Percentiles rank a stretch among this genome's conserved stretches.
Evolutionary conservation across 768 basidiomycete species (phyloP).

Genomic region (Leccinellum luteum): DNA sequence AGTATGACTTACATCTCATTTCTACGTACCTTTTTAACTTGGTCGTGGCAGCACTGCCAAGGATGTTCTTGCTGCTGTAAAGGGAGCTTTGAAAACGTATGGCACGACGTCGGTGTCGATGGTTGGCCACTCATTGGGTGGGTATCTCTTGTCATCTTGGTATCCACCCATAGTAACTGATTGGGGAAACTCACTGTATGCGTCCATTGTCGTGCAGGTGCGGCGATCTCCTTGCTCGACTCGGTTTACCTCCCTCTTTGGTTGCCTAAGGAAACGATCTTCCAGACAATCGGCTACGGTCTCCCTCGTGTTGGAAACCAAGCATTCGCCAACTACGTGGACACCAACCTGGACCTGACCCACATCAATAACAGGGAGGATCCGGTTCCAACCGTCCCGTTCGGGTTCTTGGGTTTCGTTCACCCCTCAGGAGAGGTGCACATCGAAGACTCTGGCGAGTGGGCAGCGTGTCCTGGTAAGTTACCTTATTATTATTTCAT

Average conservation of each 20-base stretch:
- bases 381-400: constrained; percentile 35
- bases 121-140: constrained; percentile 45
- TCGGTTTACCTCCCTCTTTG: background rate
- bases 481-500: background rate
- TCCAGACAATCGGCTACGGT: constrained; percentile 23
- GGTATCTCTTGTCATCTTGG: background rate
- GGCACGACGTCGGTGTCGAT: constrained; percentile 38
- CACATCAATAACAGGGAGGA: constrained; percentile 55
- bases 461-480: constrained; percentile 54
- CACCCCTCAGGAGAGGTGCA: constrained; percentile 44
- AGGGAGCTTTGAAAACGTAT: constrained; percentile 36
- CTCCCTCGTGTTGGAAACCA: background rate
- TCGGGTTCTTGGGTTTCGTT: constrained; percentile 36
- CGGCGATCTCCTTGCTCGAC: constrained; percentile 31
- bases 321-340: background rate
- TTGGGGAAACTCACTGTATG: background rate
- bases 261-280: background rate
- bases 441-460: constrained; percentile 44
- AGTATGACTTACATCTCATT: constrained; percentile 30
- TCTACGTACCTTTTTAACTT: background rate
- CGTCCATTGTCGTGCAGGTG: constrained; percentile 21
- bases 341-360: constrained; percentile 42
- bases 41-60: constrained; percentile 35
- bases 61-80: constrained; percentile 44
- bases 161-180: background rate